A percentile compares a stretch with the other conserved stretches of the same genome.
Evolutionary conservation across 352 stramenopile genomes (phyloP).

Genomic region (Phytopythium oedochilum): DNA sequence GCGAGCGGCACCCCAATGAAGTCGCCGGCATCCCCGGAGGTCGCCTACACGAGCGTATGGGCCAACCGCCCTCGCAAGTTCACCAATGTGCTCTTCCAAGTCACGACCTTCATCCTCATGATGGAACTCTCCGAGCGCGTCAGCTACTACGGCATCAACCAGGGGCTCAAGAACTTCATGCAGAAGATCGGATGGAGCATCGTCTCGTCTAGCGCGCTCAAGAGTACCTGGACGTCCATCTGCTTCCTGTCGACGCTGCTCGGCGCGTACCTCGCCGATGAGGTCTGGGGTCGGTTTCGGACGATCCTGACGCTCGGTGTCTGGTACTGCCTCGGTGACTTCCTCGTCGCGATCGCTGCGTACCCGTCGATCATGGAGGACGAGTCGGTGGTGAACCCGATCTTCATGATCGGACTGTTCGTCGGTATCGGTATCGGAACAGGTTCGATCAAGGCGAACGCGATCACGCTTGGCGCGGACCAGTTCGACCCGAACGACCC

Average conservation of each 20-base stretch:
- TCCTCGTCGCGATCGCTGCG: constrained; percentile 47
- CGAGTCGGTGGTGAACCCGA: constrained; percentile 26
- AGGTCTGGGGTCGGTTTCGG: constrained; percentile 54
- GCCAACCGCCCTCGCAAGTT: constrained; percentile 28
- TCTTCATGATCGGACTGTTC: constrained; percentile 64
- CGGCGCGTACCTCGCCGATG: constrained; percentile 48
- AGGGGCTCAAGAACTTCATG: constrained; percentile 87
- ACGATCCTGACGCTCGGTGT: constrained; percentile 56
- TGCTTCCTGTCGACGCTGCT: constrained; percentile 51
- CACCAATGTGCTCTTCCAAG: constrained; percentile 48
- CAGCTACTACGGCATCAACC: constrained; percentile 88
- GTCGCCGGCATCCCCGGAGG: background rate
- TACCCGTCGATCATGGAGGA: constrained; percentile 47
- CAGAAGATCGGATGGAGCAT: constrained; percentile 41
- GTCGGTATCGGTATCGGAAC: constrained; percentile 36
- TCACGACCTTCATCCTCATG: constrained; percentile 52
- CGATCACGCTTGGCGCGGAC: constrained; percentile 51
- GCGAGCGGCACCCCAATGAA: background rate
- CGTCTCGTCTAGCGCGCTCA: constrained; percentile 46
- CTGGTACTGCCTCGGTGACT: constrained; percentile 57
- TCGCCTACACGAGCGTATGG: background rate
- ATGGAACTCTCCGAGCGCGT: constrained; percentile 73
- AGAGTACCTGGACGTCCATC: constrained; percentile 55
- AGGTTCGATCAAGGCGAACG: constrained; percentile 51
- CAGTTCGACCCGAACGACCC: constrained; percentile 46